These are phyloP conservation scores for Withania somnifera DNA, from an alignment of 305 asterid genomes.

Conservation along the genomic window DNA sequence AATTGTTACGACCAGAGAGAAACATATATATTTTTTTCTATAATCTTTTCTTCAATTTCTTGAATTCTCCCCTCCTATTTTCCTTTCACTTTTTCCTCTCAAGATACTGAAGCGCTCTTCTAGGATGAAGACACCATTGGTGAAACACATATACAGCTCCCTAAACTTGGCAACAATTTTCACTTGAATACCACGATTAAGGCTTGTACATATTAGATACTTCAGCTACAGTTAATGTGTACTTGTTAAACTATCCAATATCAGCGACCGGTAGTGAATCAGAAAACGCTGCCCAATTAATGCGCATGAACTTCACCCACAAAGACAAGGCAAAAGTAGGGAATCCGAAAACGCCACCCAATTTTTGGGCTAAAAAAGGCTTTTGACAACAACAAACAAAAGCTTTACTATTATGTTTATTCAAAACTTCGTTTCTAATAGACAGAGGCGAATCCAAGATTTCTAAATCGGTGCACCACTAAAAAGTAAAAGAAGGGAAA, in stretches of 20 bases:
- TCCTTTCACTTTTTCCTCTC: not conserved
- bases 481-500: too few species aligned
- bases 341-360: not conserved
- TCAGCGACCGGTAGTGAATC: too few species aligned
- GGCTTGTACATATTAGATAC: not conserved
- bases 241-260: not conserved
- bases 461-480: too few species aligned
- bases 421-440: not conserved
- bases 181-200: not conserved
- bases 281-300: too few species aligned
- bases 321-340: not conserved
- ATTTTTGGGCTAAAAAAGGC: not conserved
- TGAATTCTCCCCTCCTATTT: not conserved
- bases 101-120: not conserved
- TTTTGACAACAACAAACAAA: not conserved
- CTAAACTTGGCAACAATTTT: not conserved
- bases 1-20: not conserved
- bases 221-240: not conserved
- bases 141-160: not conserved
- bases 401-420: not conserved
- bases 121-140: not conserved
- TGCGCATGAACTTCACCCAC: not conserved
- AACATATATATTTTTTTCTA: not conserved
- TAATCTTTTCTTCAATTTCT: not conserved
- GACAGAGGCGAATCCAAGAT: too few species aligned